Evolutionary conservation across 139 green algal species (phyloP).

Genomic region (Chlamydomonas asymmetrica): DNA sequence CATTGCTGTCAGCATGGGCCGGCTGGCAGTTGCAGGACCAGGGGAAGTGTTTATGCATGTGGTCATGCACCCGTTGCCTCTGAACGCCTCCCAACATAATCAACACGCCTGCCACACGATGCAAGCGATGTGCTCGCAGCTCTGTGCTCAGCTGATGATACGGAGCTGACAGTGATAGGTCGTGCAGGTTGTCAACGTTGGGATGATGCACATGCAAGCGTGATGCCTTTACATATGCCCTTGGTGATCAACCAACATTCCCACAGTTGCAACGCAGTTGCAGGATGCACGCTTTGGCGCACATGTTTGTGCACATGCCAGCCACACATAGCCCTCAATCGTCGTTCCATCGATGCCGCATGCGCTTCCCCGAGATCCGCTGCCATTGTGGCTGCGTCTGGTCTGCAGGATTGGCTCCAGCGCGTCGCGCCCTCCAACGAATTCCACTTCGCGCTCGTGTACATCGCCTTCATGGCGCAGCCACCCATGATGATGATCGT

Average conservation of each 20-base stretch:
- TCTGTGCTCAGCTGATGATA: too few relatives aligned
- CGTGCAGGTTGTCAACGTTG: too few relatives aligned
- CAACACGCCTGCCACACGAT: too few relatives aligned
- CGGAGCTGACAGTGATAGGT: too few relatives aligned
- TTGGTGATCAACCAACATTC: not conserved
- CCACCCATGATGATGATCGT: slow-evolving; percentile 4
- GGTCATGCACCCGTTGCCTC: too few relatives aligned
- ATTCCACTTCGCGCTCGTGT: slow-evolving; percentile 3
- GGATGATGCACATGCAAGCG: not conserved
- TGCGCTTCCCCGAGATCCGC: not conserved
- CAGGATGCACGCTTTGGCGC: not conserved
- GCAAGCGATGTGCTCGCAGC: too few relatives aligned
- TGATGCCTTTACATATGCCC: not conserved
- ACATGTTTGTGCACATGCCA: not conserved
- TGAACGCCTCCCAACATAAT: too few relatives aligned
- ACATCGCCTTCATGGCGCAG: slow-evolving; percentile 9
- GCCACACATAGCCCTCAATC: not conserved
- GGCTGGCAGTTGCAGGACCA: too few relatives aligned
- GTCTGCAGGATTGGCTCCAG: slow-evolving; percentile 14
- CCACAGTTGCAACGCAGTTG: not conserved
- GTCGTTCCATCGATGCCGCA: too few relatives aligned
- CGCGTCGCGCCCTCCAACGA: slow-evolving; percentile 19
- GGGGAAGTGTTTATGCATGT: too few relatives aligned
- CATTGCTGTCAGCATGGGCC: too few relatives aligned
- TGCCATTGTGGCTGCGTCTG: not conserved